Evolutionary conservation across 768 basidiomycete species (phyloP).

Genomic region (Ramaria rubella): DNA sequence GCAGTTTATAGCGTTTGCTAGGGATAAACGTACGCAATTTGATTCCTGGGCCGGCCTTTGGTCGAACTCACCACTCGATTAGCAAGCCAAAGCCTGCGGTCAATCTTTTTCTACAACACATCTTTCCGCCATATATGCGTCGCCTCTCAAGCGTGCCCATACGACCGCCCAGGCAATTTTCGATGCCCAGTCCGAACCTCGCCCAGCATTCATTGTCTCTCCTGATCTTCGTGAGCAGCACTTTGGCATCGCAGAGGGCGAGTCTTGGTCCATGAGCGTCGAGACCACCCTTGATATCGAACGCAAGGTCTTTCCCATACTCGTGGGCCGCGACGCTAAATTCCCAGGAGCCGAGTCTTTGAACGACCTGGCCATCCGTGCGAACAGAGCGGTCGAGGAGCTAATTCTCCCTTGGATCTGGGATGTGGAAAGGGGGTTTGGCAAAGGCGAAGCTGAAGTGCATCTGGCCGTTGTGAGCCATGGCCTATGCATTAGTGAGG

Average conservation of each 20-base stretch:
- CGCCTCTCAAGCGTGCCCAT: slow-evolving; percentile 57
- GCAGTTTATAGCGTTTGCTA: slow-evolving; percentile 18
- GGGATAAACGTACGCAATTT: slow-evolving; percentile 45
- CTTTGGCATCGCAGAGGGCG: slow-evolving; percentile 68
- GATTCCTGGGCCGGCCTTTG: background rate
- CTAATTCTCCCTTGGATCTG: slow-evolving; percentile 52
- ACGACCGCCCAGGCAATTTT: slow-evolving; percentile 54
- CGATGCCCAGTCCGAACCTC: slow-evolving; percentile 40
- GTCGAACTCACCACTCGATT: background rate
- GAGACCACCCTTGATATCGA: slow-evolving; percentile 32
- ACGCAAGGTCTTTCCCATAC: slow-evolving; percentile 45
- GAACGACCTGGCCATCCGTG: slow-evolving; percentile 54
- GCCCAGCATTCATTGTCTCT: slow-evolving; percentile 42
- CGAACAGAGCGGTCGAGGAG: slow-evolving; percentile 43
- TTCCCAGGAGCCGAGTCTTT: slow-evolving; percentile 72
- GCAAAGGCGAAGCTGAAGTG: slow-evolving; percentile 25
- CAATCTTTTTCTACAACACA: slow-evolving; percentile 39
- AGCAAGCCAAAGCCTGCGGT: slow-evolving; percentile 65
- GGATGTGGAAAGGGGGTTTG: slow-evolving; percentile 27
- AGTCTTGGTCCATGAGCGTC: slow-evolving; percentile 32
- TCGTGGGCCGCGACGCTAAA: slow-evolving; percentile 38
- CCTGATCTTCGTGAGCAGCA: slow-evolving; percentile 57
- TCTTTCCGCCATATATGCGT: slow-evolving; percentile 57
- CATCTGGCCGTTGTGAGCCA: slow-evolving; percentile 72
- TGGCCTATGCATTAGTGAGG: slow-evolving; percentile 58